phyloP scores from a whole-genome alignment of 2,329 filamentous ascomycete genomes.

The Plenodomus biglobosus region DNA sequence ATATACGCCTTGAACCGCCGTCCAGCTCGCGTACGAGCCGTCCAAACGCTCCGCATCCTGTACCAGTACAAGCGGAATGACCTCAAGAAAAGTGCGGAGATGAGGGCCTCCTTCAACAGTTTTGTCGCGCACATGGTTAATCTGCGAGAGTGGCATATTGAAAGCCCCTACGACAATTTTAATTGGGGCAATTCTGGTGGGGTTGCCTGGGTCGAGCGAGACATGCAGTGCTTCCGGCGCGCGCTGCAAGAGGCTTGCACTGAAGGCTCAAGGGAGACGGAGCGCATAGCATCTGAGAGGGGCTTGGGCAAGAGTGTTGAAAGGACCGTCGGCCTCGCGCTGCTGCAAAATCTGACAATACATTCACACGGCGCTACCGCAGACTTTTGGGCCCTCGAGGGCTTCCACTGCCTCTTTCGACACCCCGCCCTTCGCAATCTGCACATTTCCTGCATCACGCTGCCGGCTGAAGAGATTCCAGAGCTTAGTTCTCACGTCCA shows the following conservation, averaged over 20 bases:
- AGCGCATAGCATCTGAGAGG: slow-evolving; percentile 14
- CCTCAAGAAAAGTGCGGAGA: slow-evolving; percentile 23
- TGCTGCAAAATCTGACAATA: slow-evolving; percentile 34
- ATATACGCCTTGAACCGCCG: slow-evolving; percentile 27
- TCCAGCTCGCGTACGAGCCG: slow-evolving; percentile 28
- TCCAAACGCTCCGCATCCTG: slow-evolving; percentile 38
- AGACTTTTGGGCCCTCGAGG: slow-evolving; percentile 38
- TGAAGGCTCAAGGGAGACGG: slow-evolving; percentile 16
- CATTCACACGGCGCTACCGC: slow-evolving; percentile 37
- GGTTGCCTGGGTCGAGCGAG: slow-evolving; percentile 34
- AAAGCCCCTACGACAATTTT: slow-evolving; percentile 42
- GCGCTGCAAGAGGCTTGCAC: slow-evolving; percentile 31
- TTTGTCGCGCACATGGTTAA: slow-evolving; percentile 34
- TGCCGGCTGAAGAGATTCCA: slow-evolving; percentile 19
- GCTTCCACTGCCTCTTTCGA: slow-evolving; percentile 39
- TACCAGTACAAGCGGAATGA: slow-evolving; percentile 27
- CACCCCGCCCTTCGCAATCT: slow-evolving; percentile 38
- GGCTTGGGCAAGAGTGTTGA: slow-evolving; percentile 13
- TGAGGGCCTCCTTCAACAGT: slow-evolving; percentile 31
- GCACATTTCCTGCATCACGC: slow-evolving; percentile 36
- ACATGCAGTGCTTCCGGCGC: slow-evolving; percentile 37
- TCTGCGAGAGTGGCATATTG: slow-evolving; percentile 37
- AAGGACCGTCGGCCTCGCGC: slow-evolving; percentile 27
- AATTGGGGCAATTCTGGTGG: slow-evolving; percentile 31
- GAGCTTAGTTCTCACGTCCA: slow-evolving; percentile 20